Conservation (phyloP, 2,329 filamentous ascomycete genomes). For the Cladophialophora immunda region DNA sequence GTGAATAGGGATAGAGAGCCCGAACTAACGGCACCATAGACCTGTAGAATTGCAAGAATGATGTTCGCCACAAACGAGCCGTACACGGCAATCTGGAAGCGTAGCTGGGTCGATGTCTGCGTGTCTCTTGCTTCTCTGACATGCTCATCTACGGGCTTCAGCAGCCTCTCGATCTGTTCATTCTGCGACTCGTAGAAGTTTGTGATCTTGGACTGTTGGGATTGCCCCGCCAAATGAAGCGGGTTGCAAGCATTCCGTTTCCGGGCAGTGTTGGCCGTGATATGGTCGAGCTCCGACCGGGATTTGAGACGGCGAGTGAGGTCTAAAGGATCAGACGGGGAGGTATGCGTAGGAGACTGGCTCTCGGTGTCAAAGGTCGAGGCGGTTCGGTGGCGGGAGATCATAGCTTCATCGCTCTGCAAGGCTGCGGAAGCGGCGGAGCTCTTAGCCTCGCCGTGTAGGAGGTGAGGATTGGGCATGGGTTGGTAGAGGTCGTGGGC, state of each 20-base stretch:
- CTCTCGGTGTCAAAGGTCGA: slow-evolving; percentile 55
- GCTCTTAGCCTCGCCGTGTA: slow-evolving; percentile 38
- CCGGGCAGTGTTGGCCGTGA: slow-evolving; percentile 80
- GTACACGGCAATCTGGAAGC: slow-evolving; percentile 67
- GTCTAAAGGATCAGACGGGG: slow-evolving; percentile 80
- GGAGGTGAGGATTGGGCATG: slow-evolving; percentile 31
- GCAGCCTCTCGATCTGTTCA: slow-evolving; percentile 87
- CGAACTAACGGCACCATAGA: slow-evolving; percentile 87
- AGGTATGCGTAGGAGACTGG: slow-evolving; percentile 64
- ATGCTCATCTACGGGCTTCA: slow-evolving; percentile 94
- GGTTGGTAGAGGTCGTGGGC: slow-evolving; percentile 21
- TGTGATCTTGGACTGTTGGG: slow-evolving; percentile 67
- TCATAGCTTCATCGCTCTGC: slow-evolving; percentile 28
- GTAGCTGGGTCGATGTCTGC: slow-evolving; percentile 79
- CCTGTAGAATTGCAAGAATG: slow-evolving; percentile 78
- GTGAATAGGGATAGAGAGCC: slow-evolving; percentile 95
- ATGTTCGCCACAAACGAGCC: slow-evolving; percentile 82
- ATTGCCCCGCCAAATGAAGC: slow-evolving; percentile 45
- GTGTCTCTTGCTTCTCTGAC: slow-evolving; percentile 80
- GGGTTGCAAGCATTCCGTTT: slow-evolving; percentile 67
- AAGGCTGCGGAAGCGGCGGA: slow-evolving; percentile 24
- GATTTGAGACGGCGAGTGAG: slow-evolving; percentile 82
- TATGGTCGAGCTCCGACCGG: slow-evolving; percentile 75
- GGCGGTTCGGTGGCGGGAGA: slow-evolving; percentile 38
- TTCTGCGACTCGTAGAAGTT: slow-evolving; percentile 92